Base-by-base conservation (phyloP, 306 rosid genomes). In the Cicer judaicum region DNA sequence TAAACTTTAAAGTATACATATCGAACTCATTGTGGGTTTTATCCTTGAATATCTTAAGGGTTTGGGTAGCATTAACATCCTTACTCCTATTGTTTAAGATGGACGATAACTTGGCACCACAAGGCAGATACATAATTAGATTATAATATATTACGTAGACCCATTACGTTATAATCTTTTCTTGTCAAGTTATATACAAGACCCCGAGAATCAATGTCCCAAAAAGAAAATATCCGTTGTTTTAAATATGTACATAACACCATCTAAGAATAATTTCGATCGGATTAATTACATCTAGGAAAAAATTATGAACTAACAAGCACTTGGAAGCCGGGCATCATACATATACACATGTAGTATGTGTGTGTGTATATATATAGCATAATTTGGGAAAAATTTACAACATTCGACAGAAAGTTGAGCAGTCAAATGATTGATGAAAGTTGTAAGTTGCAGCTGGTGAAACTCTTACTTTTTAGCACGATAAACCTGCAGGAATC, bases 401-500 rank as follows among this genome's bases (percentile, higher is more conserved):
- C 13, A 73, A 68, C 2, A 59, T 73, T 63, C 41, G 3, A 16
- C 66, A 19, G 81, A 70, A 73, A 19, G 73, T 75, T 70, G 54
- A 74, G 81, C 83, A 56, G 75, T 59, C 67, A 6, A 59, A 78
- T 75, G 40, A 43, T 46, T 74, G 73, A 38, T 12, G 72, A 66
- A 11, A 64, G 13, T 63, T 50, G 52, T 78, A 11, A 64, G 13
- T 63, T 50, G 52, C 76, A 74, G 67, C 76, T 59, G 39, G 73
- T 39, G 70, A 68, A 46, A 18, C 67, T 13, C 69, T 72, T 74
- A 65, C 82, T 80, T 67, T 68, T 83, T 83, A 56, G 89, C 82
- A 46, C 67, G 79, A 80, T 84, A 88, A 81, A 90, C 98, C 98
- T 92, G 85, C 72, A 40, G 63, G 60, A 84, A 78, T 44, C 75